A percentile compares a stretch with the other conserved stretches of the same genome.
phyloP scores from a whole-genome alignment of 345 rosid species.

The Salix brachista region DNA sequence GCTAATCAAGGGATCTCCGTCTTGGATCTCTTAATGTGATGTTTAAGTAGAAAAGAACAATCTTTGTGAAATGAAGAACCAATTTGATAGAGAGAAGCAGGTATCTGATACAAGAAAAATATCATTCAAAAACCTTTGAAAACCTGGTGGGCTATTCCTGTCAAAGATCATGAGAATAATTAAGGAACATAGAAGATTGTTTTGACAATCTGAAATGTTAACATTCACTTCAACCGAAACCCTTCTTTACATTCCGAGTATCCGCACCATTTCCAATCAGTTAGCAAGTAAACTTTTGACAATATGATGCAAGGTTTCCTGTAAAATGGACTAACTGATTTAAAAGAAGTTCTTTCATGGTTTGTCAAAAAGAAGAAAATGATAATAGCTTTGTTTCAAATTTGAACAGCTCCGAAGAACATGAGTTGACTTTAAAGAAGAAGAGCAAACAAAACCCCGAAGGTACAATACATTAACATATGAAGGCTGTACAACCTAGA shows the following conservation, averaged over 20 bases:
- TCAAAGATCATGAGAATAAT: not conserved
- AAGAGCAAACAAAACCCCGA: not conserved
- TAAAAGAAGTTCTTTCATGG: not conserved
- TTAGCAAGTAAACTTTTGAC: not conserved
- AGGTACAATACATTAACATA: not conserved
- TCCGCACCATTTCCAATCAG: not conserved
- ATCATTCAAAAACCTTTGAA: not conserved
- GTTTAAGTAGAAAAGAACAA: not conserved
- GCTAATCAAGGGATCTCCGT: not conserved
- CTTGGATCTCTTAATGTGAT: not conserved
- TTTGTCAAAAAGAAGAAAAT: not conserved
- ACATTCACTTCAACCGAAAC: not conserved
- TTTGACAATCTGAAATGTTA: not conserved
- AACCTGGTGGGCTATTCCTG: not conserved
- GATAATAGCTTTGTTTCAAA: not conserved
- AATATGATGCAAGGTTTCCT: not conserved
- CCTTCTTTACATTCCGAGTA: not conserved
- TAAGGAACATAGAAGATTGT: not conserved
- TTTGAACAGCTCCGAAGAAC: not conserved
- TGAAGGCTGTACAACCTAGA: not conserved
- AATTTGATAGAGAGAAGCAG: not conserved
- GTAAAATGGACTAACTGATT: not conserved
- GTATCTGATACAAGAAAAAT: not conserved
- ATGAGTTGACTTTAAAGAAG: not conserved
- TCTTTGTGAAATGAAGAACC: not conserved